phyloP scores from a whole-genome alignment of 169 alveolate species.

The Cryptosporidium baileyi region DNA sequence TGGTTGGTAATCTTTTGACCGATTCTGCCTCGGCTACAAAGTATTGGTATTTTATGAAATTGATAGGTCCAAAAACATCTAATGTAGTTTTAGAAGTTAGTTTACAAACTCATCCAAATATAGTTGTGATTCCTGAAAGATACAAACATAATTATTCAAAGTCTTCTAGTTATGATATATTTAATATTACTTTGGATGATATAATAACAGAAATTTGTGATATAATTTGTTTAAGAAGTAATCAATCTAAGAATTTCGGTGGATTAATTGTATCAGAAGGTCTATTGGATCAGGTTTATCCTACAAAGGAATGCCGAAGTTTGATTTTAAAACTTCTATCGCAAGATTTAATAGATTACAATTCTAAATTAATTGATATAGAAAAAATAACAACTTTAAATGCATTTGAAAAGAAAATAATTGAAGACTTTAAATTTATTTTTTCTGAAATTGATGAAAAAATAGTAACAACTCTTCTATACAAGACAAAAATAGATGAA shows the following conservation, averaged over 20 bases:
- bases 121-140: conserved; percentile 83
- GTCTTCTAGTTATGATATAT: conserved; percentile 77
- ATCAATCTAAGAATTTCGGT: conserved; percentile 92
- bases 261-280: conserved; percentile 96
- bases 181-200: conserved; percentile 89
- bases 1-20: conserved; percentile 86
- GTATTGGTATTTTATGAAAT: conserved; percentile 86
- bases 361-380: neutral
- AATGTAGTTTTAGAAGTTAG: conserved; percentile 85
- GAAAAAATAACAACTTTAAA: neutral
- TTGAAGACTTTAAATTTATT: conserved; percentile 35
- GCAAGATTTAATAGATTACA: neutral
- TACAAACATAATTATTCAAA: conserved; percentile 25
- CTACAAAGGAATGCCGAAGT: conserved; percentile 85
- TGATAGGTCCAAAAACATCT: conserved; percentile 88
- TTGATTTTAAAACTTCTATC: conserved; percentile 77
- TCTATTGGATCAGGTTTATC: conserved; percentile 91
- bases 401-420: neutral
- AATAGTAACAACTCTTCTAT: neutral
- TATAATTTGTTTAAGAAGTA: conserved; percentile 91
- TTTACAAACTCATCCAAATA: conserved; percentile 84
- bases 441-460: conserved; percentile 6
- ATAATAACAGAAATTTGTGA: conserved; percentile 94
- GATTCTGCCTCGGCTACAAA: conserved; percentile 88
- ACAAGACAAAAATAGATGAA: conserved; percentile 18